A percentile compares a stretch with the other conserved stretches of the same genome.
Conservation (phyloP, 306 rosid genomes). For the Glycyrrhiza uralensis region DNA sequence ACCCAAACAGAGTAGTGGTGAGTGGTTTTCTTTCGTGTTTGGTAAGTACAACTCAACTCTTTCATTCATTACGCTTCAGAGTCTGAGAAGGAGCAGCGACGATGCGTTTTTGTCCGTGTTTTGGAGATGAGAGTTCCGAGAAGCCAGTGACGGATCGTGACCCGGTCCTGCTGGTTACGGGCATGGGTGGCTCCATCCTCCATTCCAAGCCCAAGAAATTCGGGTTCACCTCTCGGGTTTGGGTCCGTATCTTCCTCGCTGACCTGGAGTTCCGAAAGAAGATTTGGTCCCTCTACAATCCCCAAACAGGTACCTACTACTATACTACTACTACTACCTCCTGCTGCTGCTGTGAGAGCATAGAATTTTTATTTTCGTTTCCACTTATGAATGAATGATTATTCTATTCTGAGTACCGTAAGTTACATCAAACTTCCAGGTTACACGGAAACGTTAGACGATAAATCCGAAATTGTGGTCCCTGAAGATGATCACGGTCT, state of each 20-base stretch:
- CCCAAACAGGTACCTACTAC: conserved; percentile 57
- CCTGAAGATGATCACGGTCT: conserved; percentile 82
- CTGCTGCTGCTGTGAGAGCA: no score
- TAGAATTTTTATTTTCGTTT: background rate
- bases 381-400: background rate
- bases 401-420: background rate
- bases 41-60: no score
- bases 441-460: conserved; percentile 63
- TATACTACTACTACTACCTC: background rate
- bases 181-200: conserved; percentile 89
- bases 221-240: conserved; percentile 76
- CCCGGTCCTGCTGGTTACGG: conserved; percentile 80
- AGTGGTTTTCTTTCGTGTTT: no score
- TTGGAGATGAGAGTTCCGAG: conserved; percentile 38
- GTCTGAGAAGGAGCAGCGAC: conserved; percentile 5
- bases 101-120: conserved; percentile 47
- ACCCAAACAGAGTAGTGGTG: no score
- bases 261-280: conserved; percentile 73
- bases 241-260: conserved; percentile 81
- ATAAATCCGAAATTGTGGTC: conserved; percentile 53
- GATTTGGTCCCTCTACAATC: conserved; percentile 73
- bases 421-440: conserved; percentile 44
- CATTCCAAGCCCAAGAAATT: conserved; percentile 53
- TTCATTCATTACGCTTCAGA: no score
- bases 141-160: conserved; percentile 40